Conservation (phyloP, 495 filamentous ascomycete genomes). For the Lophiotrema nucula region DNA sequence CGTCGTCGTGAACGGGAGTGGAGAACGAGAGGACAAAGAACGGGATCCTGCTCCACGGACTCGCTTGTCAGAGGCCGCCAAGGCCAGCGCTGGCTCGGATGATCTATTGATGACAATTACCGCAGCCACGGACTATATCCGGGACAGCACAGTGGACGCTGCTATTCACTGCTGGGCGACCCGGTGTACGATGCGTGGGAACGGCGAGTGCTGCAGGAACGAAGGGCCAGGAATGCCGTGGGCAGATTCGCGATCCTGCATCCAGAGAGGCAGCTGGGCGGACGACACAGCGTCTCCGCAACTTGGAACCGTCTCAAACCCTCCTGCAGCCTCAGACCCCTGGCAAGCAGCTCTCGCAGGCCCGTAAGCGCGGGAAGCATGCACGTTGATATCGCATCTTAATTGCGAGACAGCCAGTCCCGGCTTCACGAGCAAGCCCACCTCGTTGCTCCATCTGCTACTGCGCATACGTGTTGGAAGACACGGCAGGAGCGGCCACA, state of each 20-base stretch:
- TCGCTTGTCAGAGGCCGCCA: background rate
- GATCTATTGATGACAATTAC: conserved; percentile 17
- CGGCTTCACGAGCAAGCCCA: too few species aligned
- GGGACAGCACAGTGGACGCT: background rate
- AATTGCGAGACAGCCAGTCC: conserved; percentile 14
- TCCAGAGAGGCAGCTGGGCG: background rate
- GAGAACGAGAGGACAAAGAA: background rate
- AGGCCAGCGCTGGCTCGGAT: conserved; percentile 4
- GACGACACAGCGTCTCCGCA: background rate
- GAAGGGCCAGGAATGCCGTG: too few species aligned
- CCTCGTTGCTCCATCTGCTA: too few species aligned
- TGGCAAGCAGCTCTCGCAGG: background rate
- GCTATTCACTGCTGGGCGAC: too few species aligned
- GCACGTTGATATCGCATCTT: conserved; percentile 1
- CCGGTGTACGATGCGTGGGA: too few species aligned
- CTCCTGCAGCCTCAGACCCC: background rate
- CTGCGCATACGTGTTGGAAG: background rate
- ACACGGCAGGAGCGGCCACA: background rate
- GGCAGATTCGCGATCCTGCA: too few species aligned
- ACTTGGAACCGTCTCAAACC: conserved; percentile 1
- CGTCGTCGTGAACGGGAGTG: background rate
- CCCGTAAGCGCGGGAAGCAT: conserved; percentile 7
- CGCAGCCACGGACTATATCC: background rate
- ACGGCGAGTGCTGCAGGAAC: too few species aligned
- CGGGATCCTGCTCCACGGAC: background rate